phyloP scores from a whole-genome alignment of 306 rosid species.

The Castanea mollissima region DNA sequence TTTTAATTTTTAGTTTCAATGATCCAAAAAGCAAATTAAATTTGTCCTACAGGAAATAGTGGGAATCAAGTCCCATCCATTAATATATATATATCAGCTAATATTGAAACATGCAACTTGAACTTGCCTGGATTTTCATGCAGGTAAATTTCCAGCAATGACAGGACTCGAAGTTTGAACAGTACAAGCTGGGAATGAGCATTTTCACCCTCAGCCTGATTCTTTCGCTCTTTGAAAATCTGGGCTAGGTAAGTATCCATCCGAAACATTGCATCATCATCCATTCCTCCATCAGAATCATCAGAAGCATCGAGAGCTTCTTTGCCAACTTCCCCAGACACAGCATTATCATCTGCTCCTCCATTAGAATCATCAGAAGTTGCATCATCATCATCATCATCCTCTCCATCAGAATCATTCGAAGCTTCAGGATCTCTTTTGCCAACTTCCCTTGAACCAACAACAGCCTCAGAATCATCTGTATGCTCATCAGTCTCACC shows the following conservation, averaged over 20 bases:
- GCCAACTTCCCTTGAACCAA: conserved; percentile 51
- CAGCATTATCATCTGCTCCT: conserved; percentile 91
- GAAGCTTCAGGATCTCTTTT: conserved; percentile 53
- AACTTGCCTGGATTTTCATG: conserved; percentile 86
- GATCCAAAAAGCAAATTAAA: not conserved
- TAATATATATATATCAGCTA: not conserved
- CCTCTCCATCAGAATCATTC: conserved; percentile 85
- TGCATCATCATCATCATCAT: conserved; percentile 82
- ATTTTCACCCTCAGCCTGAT: conserved; percentile 74
- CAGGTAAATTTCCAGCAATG: conserved; percentile 87
- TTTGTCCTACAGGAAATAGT: not conserved
- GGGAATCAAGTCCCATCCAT: not conserved
- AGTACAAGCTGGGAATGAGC: conserved; percentile 87
- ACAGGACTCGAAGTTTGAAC: conserved; percentile 88
- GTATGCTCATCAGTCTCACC: conserved; percentile 83
- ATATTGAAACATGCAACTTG: not conserved
- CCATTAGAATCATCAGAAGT: conserved; percentile 90
- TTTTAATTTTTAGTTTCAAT: not conserved
- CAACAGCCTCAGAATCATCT: conserved; percentile 75
- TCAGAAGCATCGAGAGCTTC: conserved; percentile 61
- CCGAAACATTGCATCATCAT: conserved; percentile 96
- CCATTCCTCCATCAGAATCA: conserved; percentile 97
- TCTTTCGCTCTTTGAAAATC: conserved; percentile 74
- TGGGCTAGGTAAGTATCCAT: conserved; percentile 85
- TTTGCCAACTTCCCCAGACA: conserved; percentile 56